Conservation (phyloP, 2,329 filamentous ascomycete genomes). For the Thielaviopsis punctulata region DNA sequence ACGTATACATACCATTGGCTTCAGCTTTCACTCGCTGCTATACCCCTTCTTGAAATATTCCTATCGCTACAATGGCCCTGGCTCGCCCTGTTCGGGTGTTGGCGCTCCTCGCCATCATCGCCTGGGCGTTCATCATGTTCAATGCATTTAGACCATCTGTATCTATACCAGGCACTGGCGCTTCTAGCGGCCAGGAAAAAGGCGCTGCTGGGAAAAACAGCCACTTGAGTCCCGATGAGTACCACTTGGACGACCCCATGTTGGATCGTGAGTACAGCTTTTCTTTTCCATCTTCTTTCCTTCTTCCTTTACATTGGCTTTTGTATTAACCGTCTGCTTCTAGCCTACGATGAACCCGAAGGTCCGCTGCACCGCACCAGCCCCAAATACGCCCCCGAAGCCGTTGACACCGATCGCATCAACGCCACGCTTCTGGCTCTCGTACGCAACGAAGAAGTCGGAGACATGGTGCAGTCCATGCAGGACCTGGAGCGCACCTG, state of each 20-base stretch:
- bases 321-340: conserved; percentile 1
- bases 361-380: conserved; percentile 58
- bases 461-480: conserved; percentile 77
- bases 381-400: conserved; percentile 61
- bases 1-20: no score
- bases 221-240: conserved; percentile 21
- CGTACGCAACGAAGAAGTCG: conserved; percentile 79
- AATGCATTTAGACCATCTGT: conserved; percentile 48
- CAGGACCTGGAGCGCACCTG: conserved; percentile 80
- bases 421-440: conserved; percentile 85
- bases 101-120: conserved; percentile 49
- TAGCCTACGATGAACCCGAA: conserved; percentile 70
- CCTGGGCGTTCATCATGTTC: conserved; percentile 66
- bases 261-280: conserved; percentile 55
- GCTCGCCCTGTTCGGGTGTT: conserved; percentile 71
- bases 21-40: no score
- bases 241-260: conserved; percentile 67
- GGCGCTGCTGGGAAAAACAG: conserved; percentile 1
- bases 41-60: conserved; percentile 9
- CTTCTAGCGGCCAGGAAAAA: conserved; percentile 12
- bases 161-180: conserved; percentile 24
- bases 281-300: not conserved
- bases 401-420: conserved; percentile 62
- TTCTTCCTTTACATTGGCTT: not conserved
- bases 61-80: conserved; percentile 50